Evolutionary conservation across 129 eudicot species (phyloP), one percentile per base, ranked within the genome.

Genomic region (Arctium lappa): DNA sequence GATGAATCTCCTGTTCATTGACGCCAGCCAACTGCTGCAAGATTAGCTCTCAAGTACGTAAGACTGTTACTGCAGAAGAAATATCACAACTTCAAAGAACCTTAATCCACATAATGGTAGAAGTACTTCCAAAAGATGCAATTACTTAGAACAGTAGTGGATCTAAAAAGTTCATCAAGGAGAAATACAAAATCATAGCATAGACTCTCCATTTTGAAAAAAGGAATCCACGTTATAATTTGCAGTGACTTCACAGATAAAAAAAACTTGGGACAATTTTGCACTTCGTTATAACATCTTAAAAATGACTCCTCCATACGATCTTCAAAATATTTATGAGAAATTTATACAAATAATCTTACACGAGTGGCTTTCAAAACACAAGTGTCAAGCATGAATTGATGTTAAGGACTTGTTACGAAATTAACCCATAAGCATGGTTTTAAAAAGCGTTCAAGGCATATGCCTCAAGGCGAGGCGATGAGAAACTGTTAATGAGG

Each of bases 11-110:
- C 48, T 11, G 37, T 82, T 53, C 53, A 53, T 11, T 32, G 72
- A 72, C 56, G 62, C 50, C 27, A 66, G 31, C 66, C 81, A 76
- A 75, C 76, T 40, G 77, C 48, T 65, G 31, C 70, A 63, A 66
- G 13, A 81, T 74, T 63, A 74, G 53, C 74, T 73, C 74, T 44
- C 80, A 30, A 60, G 36, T 11, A 10, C 69, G 9, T 39, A 69
- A 31, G 29, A 65, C 38, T 75, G 18, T 38, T 65, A 74, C 42
- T 31, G n/a, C 11, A 65, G 74, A 60, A 74, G 37, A 74, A 74
- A 73, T 2, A 37, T 73, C 62, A 44, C 18, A 75, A 75, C 37
- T 75, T 56, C 30, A 74, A 71, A 78, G 4, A 65, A 78, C 74
- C 56, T 38, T 18, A 13, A 56, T 31, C 60, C 80, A 56, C 15